phyloP scores from a whole-genome alignment of 2,329 filamentous ascomycete species.

The Sodiomyces alkalinus region DNA sequence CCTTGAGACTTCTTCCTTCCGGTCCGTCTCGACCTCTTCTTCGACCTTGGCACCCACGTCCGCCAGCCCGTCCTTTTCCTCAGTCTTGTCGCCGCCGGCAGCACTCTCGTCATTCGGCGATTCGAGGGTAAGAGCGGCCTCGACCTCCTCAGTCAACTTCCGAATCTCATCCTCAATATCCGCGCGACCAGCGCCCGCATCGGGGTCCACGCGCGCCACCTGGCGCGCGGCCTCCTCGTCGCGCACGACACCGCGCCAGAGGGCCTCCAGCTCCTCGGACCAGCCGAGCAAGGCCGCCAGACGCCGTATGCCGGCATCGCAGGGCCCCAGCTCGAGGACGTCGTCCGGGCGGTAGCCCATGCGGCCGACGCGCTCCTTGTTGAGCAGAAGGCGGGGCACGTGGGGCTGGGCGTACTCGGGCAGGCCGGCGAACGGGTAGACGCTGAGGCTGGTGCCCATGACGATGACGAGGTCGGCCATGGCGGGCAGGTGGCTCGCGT shows the following conservation, averaged over 20 bases:
- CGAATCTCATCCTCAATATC: constrained; percentile 28
- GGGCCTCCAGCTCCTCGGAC: constrained; percentile 62
- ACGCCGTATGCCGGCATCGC: constrained; percentile 65
- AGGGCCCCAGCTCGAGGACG: constrained; percentile 68
- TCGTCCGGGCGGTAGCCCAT: constrained; percentile 70
- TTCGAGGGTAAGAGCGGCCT: constrained; percentile 16
- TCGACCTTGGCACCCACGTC: no score
- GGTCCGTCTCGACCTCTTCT: no score
- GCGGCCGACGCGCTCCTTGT: constrained; percentile 67
- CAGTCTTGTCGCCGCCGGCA: no score
- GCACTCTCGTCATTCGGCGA: no score
- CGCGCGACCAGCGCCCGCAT: constrained; percentile 15
- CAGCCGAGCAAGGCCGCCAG: constrained; percentile 73
- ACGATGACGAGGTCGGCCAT: constrained; percentile 67
- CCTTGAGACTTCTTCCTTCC: no score
- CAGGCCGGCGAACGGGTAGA: constrained; percentile 78
- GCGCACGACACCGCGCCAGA: constrained; percentile 58
- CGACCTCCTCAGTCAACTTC: constrained; percentile 20
- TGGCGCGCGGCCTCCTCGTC: constrained; percentile 39
- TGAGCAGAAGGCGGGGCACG: constrained; percentile 71
- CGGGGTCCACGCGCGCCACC: constrained; percentile 18
- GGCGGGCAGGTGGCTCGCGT: constrained; percentile 28
- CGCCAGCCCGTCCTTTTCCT: no score
- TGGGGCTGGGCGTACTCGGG: constrained; percentile 46
- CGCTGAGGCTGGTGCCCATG: constrained; percentile 75